These are phyloP conservation scores for Anisodus acutangulus DNA, from an alignment of 257 asterid species.

Conservation along the genomic window DNA sequence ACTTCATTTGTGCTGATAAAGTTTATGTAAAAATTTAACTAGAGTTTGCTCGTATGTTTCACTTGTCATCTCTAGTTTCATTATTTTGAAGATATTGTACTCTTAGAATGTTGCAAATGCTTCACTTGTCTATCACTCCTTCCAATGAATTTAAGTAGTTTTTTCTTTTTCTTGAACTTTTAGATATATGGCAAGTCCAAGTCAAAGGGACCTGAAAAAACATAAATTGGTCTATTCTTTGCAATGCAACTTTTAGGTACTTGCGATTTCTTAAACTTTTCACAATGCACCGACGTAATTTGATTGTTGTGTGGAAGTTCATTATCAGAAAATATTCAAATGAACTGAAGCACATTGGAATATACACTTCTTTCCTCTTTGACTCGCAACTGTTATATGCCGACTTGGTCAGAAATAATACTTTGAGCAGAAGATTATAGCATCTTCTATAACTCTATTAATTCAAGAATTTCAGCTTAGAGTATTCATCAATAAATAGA, in stretches of 20 bases:
- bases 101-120: conserved; percentile 7
- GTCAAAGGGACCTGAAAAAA: conserved; percentile 2
- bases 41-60: conserved; percentile 1
- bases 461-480: neutral
- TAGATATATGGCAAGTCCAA: neutral
- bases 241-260: neutral
- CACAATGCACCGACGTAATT: neutral
- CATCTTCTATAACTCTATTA: neutral
- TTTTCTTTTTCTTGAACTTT: conserved; percentile 13
- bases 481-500: neutral
- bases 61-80: neutral
- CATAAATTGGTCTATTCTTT: neutral
- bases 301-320: neutral
- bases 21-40: neutral
- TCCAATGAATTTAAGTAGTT: neutral
- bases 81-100: neutral
- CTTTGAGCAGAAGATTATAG: neutral
- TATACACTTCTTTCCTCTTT: neutral
- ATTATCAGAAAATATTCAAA: neutral
- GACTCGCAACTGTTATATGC: neutral
- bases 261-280: neutral
- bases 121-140: conserved; percentile 2
- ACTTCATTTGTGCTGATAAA: neutral
- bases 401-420: neutral
- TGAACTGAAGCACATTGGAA: neutral